Base-by-base conservation (phyloP, 257 asterid species). In the Paraleonurus japonicus region DNA sequence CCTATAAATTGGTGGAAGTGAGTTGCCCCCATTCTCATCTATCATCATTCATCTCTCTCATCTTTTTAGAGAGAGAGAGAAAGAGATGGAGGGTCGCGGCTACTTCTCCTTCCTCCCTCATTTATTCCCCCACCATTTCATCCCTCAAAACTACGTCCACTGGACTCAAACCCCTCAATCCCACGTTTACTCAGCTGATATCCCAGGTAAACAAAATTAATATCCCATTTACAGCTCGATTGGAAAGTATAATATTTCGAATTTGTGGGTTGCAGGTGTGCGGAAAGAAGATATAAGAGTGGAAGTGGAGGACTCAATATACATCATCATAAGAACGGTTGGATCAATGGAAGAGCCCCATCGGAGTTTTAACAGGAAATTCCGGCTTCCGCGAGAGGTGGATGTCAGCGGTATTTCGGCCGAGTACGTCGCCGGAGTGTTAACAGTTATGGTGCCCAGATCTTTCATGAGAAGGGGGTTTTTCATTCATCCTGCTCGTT, bases 161-260 rank as follows among this genome's bases (percentile, higher is more conserved):
- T 89, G 89, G 95, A 67, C 80, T 41, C 87, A 84, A 50, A 89
- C 95, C 30, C 92, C 95, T 26, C 79, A 87, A 53, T 89, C 89
- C 72, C 95, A 87, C 83, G 47, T 85, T 35, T 89, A 84, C 67
- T 87, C 95, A 0, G 95, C 90, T 48, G 89, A 84, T 51, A 84
- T 89, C 33, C 92, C 96, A 80, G 95, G 96, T 89, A 8, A 19
- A 2, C 3, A 39, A 45, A 1, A 12, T 45, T 7, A 0, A 0
- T 16, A 5, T 48, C 22, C 22, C 53, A 4, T 48, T n/a, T 3
- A 3, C 10, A 5, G 7, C 5, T 61, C 1, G 3, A 39, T 63
- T 12, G 0, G 30, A 32, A 32, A 30, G 33, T 16, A 28, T 15
- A 61, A 13, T n/a, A 0, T 24, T 71, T 26, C 28, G 28, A 17